Conservation (phyloP, 2,329 filamentous ascomycete species). For the Ceratocystis huliohia region DNA sequence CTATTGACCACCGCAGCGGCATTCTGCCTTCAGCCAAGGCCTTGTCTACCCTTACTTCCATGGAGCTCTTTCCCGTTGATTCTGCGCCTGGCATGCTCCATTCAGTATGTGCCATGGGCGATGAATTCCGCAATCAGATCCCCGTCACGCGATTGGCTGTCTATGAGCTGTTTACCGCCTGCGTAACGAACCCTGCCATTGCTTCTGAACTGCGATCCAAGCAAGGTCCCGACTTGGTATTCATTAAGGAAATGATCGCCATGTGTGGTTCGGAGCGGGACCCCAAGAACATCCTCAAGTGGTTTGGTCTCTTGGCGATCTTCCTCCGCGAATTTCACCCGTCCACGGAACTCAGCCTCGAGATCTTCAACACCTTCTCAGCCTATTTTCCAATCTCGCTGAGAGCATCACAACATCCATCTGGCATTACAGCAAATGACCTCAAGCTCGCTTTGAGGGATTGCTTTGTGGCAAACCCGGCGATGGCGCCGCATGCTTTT, state of each 20-base stretch:
- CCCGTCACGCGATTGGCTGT: conserved; percentile 40
- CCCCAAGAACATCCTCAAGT: conserved; percentile 43
- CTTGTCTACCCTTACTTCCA: conserved; percentile 36
- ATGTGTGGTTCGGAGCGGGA: conserved; percentile 45
- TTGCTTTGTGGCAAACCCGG: conserved; percentile 42
- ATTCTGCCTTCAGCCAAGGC: conserved; percentile 42
- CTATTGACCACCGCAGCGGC: conserved; percentile 47
- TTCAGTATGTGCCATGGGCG: conserved; percentile 38
- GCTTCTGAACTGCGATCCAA: conserved; percentile 31
- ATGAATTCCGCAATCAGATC: conserved; percentile 44
- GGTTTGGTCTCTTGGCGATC: conserved; percentile 40
- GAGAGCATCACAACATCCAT: conserved; percentile 37
- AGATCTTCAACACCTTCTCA: conserved; percentile 44
- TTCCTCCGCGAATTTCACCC: conserved; percentile 37
- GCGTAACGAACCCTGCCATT: conserved; percentile 35
- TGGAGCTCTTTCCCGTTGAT: conserved; percentile 40
- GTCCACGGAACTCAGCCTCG: conserved; percentile 35
- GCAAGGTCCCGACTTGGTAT: conserved; percentile 33
- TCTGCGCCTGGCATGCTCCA: conserved; percentile 38
- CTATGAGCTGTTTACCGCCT: conserved; percentile 36
- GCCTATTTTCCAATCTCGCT: conserved; percentile 50
- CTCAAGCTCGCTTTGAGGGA: conserved; percentile 41
- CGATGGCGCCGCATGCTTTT: conserved; percentile 35
- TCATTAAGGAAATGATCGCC: conserved; percentile 38
- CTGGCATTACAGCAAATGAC: conserved; percentile 42